phyloP scores from a whole-genome alignment of 1,139 yeast species.

The Hanseniaspora uvarum region DNA sequence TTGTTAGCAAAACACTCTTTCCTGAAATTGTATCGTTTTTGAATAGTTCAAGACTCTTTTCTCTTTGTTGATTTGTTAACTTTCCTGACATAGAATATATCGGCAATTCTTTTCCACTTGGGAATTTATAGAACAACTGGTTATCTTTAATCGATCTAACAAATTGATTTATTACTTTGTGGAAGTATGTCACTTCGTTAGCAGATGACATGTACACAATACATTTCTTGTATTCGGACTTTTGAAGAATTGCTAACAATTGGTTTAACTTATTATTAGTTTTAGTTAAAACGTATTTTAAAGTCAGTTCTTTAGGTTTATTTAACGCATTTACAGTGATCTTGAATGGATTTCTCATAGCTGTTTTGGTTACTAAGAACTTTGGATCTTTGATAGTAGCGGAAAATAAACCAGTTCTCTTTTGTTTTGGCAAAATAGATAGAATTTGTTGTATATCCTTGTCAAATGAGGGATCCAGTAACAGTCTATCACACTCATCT shows the following conservation, averaged over 20 bases:
- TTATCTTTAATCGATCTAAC: conserved; percentile 23
- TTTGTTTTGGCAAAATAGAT: conserved; percentile 67
- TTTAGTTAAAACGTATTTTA: conserved; percentile 51
- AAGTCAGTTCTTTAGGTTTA: conserved; percentile 54
- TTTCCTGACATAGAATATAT: conserved; percentile 79
- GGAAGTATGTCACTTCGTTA: conserved; percentile 65
- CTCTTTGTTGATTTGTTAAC: conserved; percentile 60
- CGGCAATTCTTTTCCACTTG: conserved; percentile 30
- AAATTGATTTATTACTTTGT: conserved; percentile 42
- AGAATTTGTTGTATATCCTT: conserved; percentile 59
- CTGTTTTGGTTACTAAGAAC: conserved; percentile 56
- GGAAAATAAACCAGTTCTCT: conserved; percentile 85
- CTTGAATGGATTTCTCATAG: conserved; percentile 82
- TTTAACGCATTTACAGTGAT: conserved; percentile 51
- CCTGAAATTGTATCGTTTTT: conserved; percentile 33
- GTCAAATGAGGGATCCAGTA: conserved; percentile 64
- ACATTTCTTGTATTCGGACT: conserved; percentile 55
- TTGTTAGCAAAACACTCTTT: conserved; percentile 61
- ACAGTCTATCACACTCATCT: conserved; percentile 85
- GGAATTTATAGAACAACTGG: conserved; percentile 16
- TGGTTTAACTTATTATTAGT: conserved; percentile 54
- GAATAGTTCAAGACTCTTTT: conserved; percentile 58
- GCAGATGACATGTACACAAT: conserved; percentile 92
- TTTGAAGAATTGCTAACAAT: conserved; percentile 45
- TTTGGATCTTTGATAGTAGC: conserved; percentile 85